Base-by-base conservation (phyloP, 768 basidiomycete genomes). In the Asterophora parasitica region DNA sequence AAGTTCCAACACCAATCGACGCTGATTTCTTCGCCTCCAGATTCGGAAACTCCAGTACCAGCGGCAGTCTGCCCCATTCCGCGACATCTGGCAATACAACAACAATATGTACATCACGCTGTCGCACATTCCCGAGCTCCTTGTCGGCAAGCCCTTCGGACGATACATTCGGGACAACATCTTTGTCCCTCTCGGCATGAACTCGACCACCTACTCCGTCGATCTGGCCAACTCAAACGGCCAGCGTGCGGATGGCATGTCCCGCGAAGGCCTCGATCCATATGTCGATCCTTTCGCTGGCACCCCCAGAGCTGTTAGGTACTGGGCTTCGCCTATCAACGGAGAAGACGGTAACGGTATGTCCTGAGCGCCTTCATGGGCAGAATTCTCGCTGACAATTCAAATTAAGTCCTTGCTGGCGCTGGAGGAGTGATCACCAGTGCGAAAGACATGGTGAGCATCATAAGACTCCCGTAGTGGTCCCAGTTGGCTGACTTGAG, bases 51-150 rank as follows among this genome's bases (percentile, higher is more conserved):
- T 62, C 34, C 55, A 55, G 17, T 58, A 59, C 49, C 53, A 60
- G 15, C 54, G 58, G 7, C 65, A 60, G 12, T 65, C 64, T 0
- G 32, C 54, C 11, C 60, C 59, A 37, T 68, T 68, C 51, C 61
- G 67, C 6, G 51, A 59, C 9, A 39, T 43, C 6, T 61, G 47
- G 30, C 65, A 66, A 38, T 65, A 65, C 50, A 58, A 51, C 49
- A 66, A 65, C 50, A 53, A 58, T 42, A 61, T 63, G 61, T 66
- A 65, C 27, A 52, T 46, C 1, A 36, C 59, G 9, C 41, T 66
- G 8, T 60, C 62, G 0, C 61, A 54, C 28, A 46, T 68, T 5
- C 62, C 60, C 1, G 49, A 39, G 1, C 48, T 58, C 4, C 56
- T 58, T 4, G 45, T 46, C 10, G 46, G 48, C 13, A 52, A 48